A percentile compares a stretch with the other conserved stretches of the same genome.
phyloP scores from a whole-genome alignment of 2,329 filamentous ascomycete genomes.

The Beauveria sp. region DNA sequence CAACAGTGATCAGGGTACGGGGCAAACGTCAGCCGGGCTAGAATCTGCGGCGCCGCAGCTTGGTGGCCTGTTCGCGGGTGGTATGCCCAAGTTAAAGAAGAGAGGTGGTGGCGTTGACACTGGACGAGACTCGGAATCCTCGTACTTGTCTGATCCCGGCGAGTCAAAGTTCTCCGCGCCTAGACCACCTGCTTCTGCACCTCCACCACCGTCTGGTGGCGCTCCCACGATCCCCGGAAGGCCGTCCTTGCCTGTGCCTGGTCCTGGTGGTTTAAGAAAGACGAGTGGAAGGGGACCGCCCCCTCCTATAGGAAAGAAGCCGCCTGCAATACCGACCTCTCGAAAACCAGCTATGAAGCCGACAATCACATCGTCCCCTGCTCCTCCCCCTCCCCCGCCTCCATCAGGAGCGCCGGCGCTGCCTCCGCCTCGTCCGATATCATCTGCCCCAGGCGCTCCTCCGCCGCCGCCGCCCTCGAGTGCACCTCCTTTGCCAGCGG shows the following conservation, averaged over 20 bases:
- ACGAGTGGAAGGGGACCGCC: constrained; percentile 61
- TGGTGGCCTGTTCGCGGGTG: constrained; percentile 81
- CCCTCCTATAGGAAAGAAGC: constrained; percentile 71
- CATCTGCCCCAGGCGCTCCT: constrained; percentile 34
- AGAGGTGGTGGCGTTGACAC: constrained; percentile 73
- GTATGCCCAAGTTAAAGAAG: constrained; percentile 93
- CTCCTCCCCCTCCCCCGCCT: constrained; percentile 33
- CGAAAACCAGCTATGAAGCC: constrained; percentile 45
- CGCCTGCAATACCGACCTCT: constrained; percentile 52
- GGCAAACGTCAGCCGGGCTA: constrained; percentile 29
- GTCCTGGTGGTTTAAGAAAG: constrained; percentile 47
- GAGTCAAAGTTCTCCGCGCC: constrained; percentile 23
- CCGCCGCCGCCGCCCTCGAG: constrained; percentile 28
- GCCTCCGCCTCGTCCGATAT: constrained; percentile 27
- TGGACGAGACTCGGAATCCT: constrained; percentile 49
- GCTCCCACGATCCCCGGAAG: constrained; percentile 53
- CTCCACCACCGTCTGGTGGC: constrained; percentile 48
- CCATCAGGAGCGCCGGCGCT: constrained; percentile 33
- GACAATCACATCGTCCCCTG: constrained; percentile 24
- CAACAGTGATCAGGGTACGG: constrained; percentile 66
- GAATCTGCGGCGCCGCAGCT: constrained; percentile 66
- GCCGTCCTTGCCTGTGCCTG: constrained; percentile 40
- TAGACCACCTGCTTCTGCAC: constrained; percentile 45
- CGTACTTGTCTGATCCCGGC: constrained; percentile 74
- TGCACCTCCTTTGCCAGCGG: constrained; percentile 27